Conservation (phyloP, 2,329 filamentous ascomycete species). For the Exophiala oligosperma region DNA sequence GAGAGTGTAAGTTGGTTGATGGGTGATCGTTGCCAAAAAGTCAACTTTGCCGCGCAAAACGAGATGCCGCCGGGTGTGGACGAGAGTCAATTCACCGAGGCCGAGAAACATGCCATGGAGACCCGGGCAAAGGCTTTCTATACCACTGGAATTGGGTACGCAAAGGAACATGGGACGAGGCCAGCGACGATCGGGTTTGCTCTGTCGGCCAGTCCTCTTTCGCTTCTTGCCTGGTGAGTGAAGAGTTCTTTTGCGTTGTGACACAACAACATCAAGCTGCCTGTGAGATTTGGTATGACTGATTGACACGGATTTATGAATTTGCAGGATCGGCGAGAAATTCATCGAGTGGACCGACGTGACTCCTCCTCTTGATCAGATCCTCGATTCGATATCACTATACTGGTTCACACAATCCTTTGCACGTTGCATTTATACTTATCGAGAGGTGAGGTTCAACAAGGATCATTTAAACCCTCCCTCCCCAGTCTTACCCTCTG, state of each 20-base stretch:
- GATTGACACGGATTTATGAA: neutral
- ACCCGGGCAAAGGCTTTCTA: constrained; percentile 40
- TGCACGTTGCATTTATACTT: constrained; percentile 35
- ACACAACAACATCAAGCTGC: no score
- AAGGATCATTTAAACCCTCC: no score
- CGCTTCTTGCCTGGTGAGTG: constrained; percentile 53
- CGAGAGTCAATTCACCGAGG: constrained; percentile 15
- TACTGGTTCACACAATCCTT: constrained; percentile 42
- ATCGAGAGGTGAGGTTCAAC: constrained; percentile 17
- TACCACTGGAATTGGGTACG: constrained; percentile 50
- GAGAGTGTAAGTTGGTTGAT: neutral
- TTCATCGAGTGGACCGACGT: constrained; percentile 38
- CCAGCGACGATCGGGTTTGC: constrained; percentile 58
- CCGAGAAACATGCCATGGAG: constrained; percentile 39
- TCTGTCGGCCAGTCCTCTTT: constrained; percentile 54
- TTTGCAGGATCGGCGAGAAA: constrained; percentile 40
- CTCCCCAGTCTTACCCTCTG: no score
- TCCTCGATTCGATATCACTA: constrained; percentile 35
- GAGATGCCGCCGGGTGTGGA: neutral
- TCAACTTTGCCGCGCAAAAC: neutral
- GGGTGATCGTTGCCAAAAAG: neutral
- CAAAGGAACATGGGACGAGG: constrained; percentile 52
- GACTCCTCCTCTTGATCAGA: constrained; percentile 32
- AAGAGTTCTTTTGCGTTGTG: no score
- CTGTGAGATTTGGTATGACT: neutral